Base-by-base conservation (phyloP, 1,139 yeast species). In the Sugiyamaella pinicola region DNA sequence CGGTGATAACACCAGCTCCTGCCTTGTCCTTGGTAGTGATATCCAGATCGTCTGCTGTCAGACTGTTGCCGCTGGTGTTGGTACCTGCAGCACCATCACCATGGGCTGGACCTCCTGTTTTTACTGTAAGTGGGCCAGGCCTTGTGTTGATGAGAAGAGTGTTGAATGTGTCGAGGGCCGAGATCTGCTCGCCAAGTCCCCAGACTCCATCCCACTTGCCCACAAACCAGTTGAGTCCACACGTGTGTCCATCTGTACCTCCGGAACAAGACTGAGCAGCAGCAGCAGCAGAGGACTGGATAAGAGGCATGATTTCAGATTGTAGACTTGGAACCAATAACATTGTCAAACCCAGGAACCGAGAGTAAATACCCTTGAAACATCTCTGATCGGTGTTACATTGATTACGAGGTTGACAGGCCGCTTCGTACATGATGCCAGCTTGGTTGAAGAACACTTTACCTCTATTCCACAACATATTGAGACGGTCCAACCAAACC, bases 1-100 rank as follows among this genome's bases (percentile, higher is more conserved):
- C 85, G 1, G 96, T 90, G 58, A 89, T 80, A 51, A 90, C 80
- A 42, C 90, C 89, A 2, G 96, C 96, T 55, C 96, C 96, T 0
- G 95, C 96, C 58, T 73, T 79, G 66, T 88, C 96, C 39, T 84
- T 86, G 12, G 62, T 53, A 17, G 58, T 54, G 50, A 67, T 65
- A 4, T 52, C 59, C 15, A 67, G 56, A n/a, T 54, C 59, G 44
- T 62, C 64, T 33, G 52, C 52, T 10, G 55, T 55, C 43, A 60
- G 42, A 15, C 53, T 44, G 42, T 55, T 55, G 21, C 51, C 43
- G 17, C 61, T 40, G n/a, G 56, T 41, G 44, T 54, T 51, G 1
- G 60, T 53, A 10, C 73, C 73, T 10, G 72, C 73, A 7, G 65
- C 56, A 12, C 66, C 64, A 43, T 63, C 61, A 21, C 73, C 70